These are phyloP conservation scores for Mortierella sp. DNA, from an alignment of 371 early-diverging fungal genomes.

Conservation along the genomic window DNA sequence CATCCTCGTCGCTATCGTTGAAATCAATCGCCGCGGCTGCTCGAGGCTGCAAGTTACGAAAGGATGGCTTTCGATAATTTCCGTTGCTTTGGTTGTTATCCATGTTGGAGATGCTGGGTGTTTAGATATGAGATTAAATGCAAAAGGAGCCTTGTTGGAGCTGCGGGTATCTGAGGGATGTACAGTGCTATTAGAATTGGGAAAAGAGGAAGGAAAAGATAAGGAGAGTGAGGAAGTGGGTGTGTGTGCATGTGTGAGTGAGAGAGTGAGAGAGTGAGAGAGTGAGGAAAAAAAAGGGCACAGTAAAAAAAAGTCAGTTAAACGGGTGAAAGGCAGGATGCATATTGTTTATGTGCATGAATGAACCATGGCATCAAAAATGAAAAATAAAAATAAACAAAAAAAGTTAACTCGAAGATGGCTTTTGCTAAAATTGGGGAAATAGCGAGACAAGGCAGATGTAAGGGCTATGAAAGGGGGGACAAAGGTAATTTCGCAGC, in stretches of 20 bases:
- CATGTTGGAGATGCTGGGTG: conserved; percentile 6
- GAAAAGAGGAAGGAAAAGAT: background rate
- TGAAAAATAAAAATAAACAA: background rate
- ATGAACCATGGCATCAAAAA: background rate
- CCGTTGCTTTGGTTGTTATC: background rate
- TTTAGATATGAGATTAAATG: background rate
- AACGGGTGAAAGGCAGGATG: background rate
- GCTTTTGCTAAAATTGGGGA: background rate
- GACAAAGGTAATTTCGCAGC: conserved; percentile 2
- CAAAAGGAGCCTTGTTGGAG: background rate
- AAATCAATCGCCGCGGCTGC: conserved; percentile 43
- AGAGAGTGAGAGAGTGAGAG: background rate
- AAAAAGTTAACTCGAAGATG: background rate
- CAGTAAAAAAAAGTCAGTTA: background rate
- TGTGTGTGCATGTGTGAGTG: background rate
- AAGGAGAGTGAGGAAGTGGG: background rate
- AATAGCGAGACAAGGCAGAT: background rate
- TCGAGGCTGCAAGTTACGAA: conserved; percentile 49
- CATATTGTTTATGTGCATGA: background rate
- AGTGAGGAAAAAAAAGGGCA: conserved; percentile 4
- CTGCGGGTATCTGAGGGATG: background rate
- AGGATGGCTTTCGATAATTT: conserved; percentile 8
- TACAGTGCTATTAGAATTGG: background rate
- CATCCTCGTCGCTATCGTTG: conserved; percentile 44
- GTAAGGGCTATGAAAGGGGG: conserved; percentile 9